Percentiles rank a stretch among this genome's conserved stretches.
These are phyloP conservation scores for Pleurozium schreberi DNA, from an alignment of 225 moss, liverwort and hornwort genomes.

Conservation along the genomic window DNA sequence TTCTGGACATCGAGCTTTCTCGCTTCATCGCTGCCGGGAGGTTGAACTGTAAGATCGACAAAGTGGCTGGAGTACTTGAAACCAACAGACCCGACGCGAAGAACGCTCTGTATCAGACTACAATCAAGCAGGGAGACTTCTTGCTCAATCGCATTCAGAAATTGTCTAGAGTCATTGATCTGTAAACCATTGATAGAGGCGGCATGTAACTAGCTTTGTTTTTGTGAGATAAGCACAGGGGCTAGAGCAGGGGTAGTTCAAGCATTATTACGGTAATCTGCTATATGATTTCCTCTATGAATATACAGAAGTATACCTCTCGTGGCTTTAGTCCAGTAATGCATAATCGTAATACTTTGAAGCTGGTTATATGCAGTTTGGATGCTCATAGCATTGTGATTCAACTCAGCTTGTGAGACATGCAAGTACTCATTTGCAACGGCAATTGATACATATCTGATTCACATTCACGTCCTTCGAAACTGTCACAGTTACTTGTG, in stretches of 20 bases:
- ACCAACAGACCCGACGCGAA: conserved; percentile 96
- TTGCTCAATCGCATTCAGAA: conserved; percentile 98
- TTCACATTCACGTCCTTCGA: not conserved
- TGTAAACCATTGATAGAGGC: conserved; percentile 30
- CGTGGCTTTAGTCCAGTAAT: not conserved
- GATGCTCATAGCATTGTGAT: not conserved
- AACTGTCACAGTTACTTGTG: not conserved
- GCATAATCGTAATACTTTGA: not conserved
- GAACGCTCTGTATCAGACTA: conserved; percentile 93
- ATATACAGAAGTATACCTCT: not conserved
- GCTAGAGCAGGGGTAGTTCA: not conserved
- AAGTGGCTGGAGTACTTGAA: conserved; percentile 92
- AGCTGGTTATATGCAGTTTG: not conserved
- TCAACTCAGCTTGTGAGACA: not conserved
- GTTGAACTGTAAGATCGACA: conserved; percentile 97
- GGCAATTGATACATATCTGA: not conserved
- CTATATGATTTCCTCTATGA: not conserved
- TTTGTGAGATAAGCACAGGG: not conserved
- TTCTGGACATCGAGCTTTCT: conserved; percentile 87
- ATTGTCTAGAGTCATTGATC: conserved; percentile 94
- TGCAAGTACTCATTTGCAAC: not conserved
- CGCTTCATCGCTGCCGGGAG: conserved; percentile 94
- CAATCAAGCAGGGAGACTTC: conserved; percentile 99
- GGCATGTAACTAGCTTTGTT: not conserved
- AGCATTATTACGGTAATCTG: not conserved